These are phyloP conservation scores for Cladosporium sp. DNA, from an alignment of 2,329 filamentous ascomycete genomes.

Conservation along the genomic window DNA sequence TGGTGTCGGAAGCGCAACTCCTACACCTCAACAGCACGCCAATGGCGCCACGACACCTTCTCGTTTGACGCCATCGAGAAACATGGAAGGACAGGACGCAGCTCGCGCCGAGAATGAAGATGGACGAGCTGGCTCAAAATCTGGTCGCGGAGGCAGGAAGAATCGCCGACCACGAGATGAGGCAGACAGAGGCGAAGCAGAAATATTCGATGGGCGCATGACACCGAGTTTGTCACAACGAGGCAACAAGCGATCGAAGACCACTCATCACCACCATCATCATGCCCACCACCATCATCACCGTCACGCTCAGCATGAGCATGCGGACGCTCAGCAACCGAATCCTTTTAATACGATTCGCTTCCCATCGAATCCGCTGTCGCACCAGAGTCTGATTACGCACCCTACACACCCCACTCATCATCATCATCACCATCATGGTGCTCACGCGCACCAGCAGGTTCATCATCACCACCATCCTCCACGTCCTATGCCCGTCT, in stretches of 20 bases:
- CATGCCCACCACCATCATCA: constrained; percentile 53
- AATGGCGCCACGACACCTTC: constrained; percentile 53
- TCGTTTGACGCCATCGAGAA: constrained; percentile 28
- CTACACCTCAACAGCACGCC: constrained; percentile 42
- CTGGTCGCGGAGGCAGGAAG: constrained; percentile 18
- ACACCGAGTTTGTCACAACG: constrained; percentile 59
- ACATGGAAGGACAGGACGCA: constrained; percentile 27
- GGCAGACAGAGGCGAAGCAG: constrained; percentile 59
- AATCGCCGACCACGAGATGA: constrained; percentile 70
- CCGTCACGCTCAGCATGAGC: constrained; percentile 28
- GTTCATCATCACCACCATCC: constrained; percentile 35
- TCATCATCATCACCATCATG: constrained; percentile 40
- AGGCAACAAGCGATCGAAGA: constrained; percentile 60
- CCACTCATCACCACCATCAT: constrained; percentile 50
- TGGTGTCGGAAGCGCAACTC: constrained; percentile 55
- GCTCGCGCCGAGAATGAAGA: constrained; percentile 30
- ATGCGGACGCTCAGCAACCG: constrained; percentile 25
- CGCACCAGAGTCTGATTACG: constrained; percentile 24
- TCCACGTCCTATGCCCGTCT: constrained; percentile 30
- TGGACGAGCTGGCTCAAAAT: constrained; percentile 39
- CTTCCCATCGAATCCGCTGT: constrained; percentile 27
- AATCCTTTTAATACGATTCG: constrained; percentile 30
- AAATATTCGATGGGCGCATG: constrained; percentile 59
- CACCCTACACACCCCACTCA: constrained; percentile 23
- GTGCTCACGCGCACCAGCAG: constrained; percentile 23